Base-by-base conservation (phyloP, 345 rosid genomes). In the Eucalyptus guilfoylei region DNA sequence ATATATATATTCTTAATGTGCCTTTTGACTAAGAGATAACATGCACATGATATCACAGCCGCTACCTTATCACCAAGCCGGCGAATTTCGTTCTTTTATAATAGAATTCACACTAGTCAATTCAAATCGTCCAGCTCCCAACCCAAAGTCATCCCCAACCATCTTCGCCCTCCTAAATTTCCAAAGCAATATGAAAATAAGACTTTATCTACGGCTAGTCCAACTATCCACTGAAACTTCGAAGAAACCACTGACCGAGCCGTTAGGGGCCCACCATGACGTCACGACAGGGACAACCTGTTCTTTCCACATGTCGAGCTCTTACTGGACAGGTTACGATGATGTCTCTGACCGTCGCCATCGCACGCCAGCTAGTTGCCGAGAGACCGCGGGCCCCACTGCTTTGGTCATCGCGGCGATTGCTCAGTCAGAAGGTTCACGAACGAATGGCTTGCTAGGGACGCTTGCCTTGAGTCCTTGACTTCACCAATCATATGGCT, bases 161-260 rank as follows among this genome's bases (percentile, higher is more conserved):
- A 76, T 11, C 2, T 11, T 11, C 47, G 83, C 23, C 30, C 28
- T 11, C 83, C 47, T 2, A 11, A 76, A 37, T 76, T 11, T 11
- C 28, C 44, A 5, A 2, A 19, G 21, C 10, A 21, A 10, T 11
- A 21, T 6, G 13, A 37, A 11, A 37, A 5, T 3, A 4, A 47
- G 47, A 76, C 83, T 21, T 10, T 6, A 37, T 11, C 83, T 0
- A 14, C 58, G 45, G 5, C 45, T 2, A 19, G 26, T 72, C 81
- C 45, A 37, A 72, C 40, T 2, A 1, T 32, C 83, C 15, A 37
- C 15, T 40, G 83, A 76, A 76, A 23, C 47, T 76, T 76, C 83
- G 15, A 0, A 40, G 83, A 76, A 76, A 11, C 28, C 0, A 76
- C 83, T 0, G 47, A 21, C 28, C 4, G 15, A 17, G 80, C 21